phyloP scores from a whole-genome alignment of 2,329 filamentous ascomycete genomes.

The Fusarium sulawesiense region DNA sequence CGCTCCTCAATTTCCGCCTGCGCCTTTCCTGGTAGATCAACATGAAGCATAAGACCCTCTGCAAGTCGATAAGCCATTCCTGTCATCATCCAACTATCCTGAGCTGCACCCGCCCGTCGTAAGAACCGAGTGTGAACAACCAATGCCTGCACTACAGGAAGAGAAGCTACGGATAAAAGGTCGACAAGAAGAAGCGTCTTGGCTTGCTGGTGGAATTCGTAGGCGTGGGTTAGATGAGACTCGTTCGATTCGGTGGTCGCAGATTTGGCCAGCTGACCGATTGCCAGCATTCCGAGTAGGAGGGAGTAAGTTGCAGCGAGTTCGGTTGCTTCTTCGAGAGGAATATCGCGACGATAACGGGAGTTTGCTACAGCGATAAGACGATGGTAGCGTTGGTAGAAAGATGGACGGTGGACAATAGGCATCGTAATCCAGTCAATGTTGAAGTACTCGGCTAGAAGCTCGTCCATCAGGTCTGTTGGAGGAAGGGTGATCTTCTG shows the following conservation, averaged over 20 bases:
- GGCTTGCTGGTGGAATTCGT: constrained; percentile 43
- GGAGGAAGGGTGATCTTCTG: constrained; percentile 44
- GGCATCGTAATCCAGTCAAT: constrained; percentile 45
- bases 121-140: constrained; percentile 43
- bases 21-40: constrained; percentile 39
- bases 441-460: constrained; percentile 43
- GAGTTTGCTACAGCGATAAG: constrained; percentile 46
- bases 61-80: constrained; percentile 43
- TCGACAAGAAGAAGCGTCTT: constrained; percentile 41
- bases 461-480: constrained; percentile 44
- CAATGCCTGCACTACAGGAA: constrained; percentile 42
- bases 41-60: constrained; percentile 41
- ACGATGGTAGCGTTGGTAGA: constrained; percentile 43
- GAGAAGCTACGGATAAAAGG: constrained; percentile 35
- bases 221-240: constrained; percentile 21
- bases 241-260: constrained; percentile 5
- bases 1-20: constrained; percentile 41
- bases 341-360: constrained; percentile 45
- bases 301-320: constrained; percentile 43
- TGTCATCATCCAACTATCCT: constrained; percentile 44
- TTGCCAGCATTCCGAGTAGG: constrained; percentile 43
- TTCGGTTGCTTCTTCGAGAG: constrained; percentile 43
- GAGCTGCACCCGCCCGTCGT: constrained; percentile 26
- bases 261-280: constrained; percentile 39
- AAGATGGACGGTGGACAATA: constrained; percentile 40